A percentile compares a stretch with the other conserved stretches of the same genome.
Conservation (phyloP, 23 red algal species). For the Pyropia haitanensis region DNA sequence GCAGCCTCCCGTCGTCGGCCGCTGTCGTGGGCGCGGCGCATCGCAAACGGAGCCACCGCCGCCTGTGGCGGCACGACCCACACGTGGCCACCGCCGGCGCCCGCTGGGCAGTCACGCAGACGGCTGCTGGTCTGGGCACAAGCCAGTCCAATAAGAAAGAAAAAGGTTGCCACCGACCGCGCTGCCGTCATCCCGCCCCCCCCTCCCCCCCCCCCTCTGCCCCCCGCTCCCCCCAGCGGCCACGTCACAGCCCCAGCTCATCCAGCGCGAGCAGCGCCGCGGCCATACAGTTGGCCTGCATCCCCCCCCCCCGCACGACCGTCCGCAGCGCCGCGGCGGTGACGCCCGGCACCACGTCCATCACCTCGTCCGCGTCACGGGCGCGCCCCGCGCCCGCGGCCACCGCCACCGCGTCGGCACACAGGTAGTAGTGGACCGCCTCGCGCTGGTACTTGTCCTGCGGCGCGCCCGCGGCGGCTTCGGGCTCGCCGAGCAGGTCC, state of each 20-base stretch:
- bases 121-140: too few species aligned
- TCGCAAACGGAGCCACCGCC: too few species aligned
- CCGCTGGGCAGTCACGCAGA: too few species aligned
- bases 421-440: slow-evolving; percentile 35
- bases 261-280: slow-evolving; percentile 37
- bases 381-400: slow-evolving; percentile 4
- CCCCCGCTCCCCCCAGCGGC: too few species aligned
- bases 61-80: too few species aligned
- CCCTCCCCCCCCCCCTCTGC: too few species aligned
- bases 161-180: too few species aligned
- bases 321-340: slow-evolving; percentile 16
- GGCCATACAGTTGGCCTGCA: slow-evolving; percentile 57
- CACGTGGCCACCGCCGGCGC: too few species aligned
- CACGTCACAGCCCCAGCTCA: slow-evolving; percentile 3
- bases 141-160: too few species aligned
- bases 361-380: slow-evolving; percentile 47
- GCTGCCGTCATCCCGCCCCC: too few species aligned
- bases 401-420: slow-evolving; percentile 19
- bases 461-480: slow-evolving; percentile 18
- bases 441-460: slow-evolving; percentile 74
- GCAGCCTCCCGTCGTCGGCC: too few species aligned
- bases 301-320: slow-evolving; percentile 12
- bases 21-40: too few species aligned
- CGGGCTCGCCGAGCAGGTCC: slow-evolving; percentile 15
- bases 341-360: slow-evolving; percentile 49